Evolutionary conservation across 257 asterid species (phyloP), one percentile per base, ranked within the genome.

Genomic region (Salvia rosmarinus): DNA sequence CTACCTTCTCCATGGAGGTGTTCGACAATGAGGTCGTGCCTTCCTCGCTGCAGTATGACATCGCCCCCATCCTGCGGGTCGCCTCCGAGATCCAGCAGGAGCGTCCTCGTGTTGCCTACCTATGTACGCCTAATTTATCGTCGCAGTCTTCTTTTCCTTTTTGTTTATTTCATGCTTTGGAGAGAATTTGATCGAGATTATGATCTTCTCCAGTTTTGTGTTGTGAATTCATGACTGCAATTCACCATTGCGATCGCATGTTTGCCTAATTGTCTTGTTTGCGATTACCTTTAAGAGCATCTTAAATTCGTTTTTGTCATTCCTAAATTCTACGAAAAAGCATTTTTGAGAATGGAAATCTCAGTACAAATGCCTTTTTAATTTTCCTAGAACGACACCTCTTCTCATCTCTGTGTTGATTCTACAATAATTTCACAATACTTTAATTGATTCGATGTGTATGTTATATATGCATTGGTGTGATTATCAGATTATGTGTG

Each of bases 11-110:
- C 0, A 84, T 87, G 93, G 99, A 94, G 77, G 99, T 94, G 6
- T 94, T 94, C 69, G 98, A 94, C 71, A 91, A 84, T 7, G 99
- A 94, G 84, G 98, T 94, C 23, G 99, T 94, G 8, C 99, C 99
- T 8, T 91, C 98, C 12, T 89, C 99, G 16, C 88, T 94, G 50
- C 98, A 89, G 77, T 10, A 73, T 20, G 85, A 96, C 12, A 91
- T 94, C 66, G 95, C 96, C 9, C 99, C 98, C 14, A 88, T 95
- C 61, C 92, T 95, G 16, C 96, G 99, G 6, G 98, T 95, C 7
- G 99, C 98, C 16, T 70, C 86, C 1, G 99, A 95, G 77, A 80
- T 95, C 77, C 87, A 88, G 65, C 78, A 57, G 35, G 99, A 91
- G 32, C 95, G 96, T 4, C 96, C 99, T 10, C 99, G 99, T 42